Percentiles rank a stretch among this genome's conserved stretches.
These are phyloP conservation scores for Xylaria multiplex DNA, from an alignment of 2,329 filamentous ascomycete genomes.

Conservation along the genomic window DNA sequence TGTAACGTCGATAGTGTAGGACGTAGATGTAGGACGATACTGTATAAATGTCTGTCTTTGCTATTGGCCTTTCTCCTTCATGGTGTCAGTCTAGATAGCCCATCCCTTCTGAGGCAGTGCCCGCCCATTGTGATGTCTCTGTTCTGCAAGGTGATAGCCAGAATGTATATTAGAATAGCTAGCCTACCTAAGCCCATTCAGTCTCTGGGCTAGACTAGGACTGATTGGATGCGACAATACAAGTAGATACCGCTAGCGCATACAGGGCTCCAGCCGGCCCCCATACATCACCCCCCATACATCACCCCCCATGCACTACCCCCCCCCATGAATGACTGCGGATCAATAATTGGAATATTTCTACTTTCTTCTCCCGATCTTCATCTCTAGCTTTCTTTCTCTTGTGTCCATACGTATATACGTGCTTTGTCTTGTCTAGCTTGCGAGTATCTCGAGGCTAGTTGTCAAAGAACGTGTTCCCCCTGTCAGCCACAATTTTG, in stretches of 20 bases:
- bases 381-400: conserved; percentile 7
- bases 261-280: neutral
- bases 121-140: too few species aligned
- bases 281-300: neutral
- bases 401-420: conserved; percentile 12
- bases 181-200: too few species aligned
- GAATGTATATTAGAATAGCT: too few species aligned
- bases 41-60: too few species aligned
- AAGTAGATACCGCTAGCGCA: conserved; percentile 4
- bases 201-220: too few species aligned
- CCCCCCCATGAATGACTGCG: conserved; percentile 4
- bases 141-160: too few species aligned
- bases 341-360: conserved; percentile 32
- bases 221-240: neutral
- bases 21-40: too few species aligned
- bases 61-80: too few species aligned
- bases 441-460: conserved; percentile 7
- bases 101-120: too few species aligned
- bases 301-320: neutral
- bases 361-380: conserved; percentile 10
- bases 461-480: conserved; percentile 1
- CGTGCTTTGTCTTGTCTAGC: neutral
- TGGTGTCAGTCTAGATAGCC: too few species aligned
- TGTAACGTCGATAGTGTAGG: too few species aligned
- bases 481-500: neutral